These are phyloP conservation scores for Penicillium silybi DNA, from an alignment of 495 filamentous ascomycete species.

Conservation along the genomic window DNA sequence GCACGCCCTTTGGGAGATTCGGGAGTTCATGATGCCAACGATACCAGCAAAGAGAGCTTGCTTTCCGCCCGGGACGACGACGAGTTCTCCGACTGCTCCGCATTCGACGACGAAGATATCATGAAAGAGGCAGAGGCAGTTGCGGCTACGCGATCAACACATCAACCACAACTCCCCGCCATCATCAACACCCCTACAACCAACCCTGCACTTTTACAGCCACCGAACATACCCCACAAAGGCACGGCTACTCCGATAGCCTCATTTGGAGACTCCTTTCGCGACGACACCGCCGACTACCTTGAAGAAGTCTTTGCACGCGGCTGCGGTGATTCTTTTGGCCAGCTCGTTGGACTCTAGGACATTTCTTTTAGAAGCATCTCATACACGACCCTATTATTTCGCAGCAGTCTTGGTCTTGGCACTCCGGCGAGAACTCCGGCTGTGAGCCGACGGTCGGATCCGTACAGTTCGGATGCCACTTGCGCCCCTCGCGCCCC, in stretches of 20 bases:
- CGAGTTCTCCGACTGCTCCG: conserved; percentile 42
- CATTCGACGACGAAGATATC: conserved; percentile 35
- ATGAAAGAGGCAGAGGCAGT: conserved; percentile 24
- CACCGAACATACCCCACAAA: conserved; percentile 3
- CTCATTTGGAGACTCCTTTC: conserved; percentile 31
- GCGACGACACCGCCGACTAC: conserved; percentile 38
- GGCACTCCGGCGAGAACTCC: background rate
- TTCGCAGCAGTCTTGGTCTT: background rate
- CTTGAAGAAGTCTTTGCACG: conserved; percentile 33
- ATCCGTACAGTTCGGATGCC: conserved; percentile 24
- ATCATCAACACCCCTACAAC: background rate
- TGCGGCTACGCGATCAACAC: conserved; percentile 2
- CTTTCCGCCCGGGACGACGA: conserved; percentile 23
- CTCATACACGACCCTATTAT: conserved; percentile 1
- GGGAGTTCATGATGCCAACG: background rate
- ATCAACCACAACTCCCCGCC: background rate
- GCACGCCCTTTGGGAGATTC: background rate
- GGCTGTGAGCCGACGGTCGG: conserved; percentile 32
- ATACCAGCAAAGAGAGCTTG: background rate
- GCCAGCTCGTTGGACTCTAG: conserved; percentile 21
- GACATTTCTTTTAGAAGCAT: background rate
- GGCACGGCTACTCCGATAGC: background rate
- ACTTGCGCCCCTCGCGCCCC: conserved; percentile 1
- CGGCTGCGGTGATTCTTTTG: conserved; percentile 28
- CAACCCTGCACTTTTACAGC: background rate